Conservation (phyloP, 2,329 filamentous ascomycete species). For the Fusarium neocosmosporiellum region DNA sequence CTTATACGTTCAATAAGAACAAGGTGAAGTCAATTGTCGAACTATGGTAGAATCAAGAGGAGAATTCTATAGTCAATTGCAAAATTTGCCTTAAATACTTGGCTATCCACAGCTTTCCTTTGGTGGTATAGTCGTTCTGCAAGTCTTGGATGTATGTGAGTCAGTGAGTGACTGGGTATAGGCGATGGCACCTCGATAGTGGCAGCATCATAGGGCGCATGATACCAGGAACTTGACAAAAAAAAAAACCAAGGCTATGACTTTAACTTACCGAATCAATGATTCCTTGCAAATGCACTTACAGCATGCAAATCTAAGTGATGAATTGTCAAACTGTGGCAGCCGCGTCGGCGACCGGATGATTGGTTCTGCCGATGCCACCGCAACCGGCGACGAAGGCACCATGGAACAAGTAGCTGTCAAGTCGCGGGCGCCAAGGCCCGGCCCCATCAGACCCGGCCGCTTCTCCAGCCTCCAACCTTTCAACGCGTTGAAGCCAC, state of each 20-base stretch:
- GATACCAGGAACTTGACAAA: neutral
- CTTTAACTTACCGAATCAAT: neutral
- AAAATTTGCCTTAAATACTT: neutral
- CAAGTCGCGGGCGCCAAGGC: conserved; percentile 7
- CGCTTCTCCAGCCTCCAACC: conserved; percentile 22
- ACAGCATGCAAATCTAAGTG: neutral
- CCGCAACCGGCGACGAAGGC: neutral
- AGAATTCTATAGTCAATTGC: neutral
- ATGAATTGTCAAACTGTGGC: neutral
- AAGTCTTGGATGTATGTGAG: neutral
- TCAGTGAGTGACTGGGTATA: neutral
- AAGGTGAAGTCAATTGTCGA: neutral
- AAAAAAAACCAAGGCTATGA: neutral
- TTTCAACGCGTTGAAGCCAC: conserved; percentile 29
- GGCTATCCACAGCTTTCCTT: neutral
- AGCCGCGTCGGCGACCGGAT: neutral
- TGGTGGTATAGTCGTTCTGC: conserved; percentile 8
- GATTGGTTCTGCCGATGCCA: conserved; percentile 8
- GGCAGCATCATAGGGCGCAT: neutral
- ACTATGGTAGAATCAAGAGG: neutral
- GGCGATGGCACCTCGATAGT: neutral
- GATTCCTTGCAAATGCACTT: neutral
- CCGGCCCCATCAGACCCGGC: conserved; percentile 10
- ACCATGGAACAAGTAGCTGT: neutral
- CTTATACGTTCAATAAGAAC: neutral